Conservation (phyloP, 2,329 filamentous ascomycete genomes). For the Akanthomyces lecanii region DNA sequence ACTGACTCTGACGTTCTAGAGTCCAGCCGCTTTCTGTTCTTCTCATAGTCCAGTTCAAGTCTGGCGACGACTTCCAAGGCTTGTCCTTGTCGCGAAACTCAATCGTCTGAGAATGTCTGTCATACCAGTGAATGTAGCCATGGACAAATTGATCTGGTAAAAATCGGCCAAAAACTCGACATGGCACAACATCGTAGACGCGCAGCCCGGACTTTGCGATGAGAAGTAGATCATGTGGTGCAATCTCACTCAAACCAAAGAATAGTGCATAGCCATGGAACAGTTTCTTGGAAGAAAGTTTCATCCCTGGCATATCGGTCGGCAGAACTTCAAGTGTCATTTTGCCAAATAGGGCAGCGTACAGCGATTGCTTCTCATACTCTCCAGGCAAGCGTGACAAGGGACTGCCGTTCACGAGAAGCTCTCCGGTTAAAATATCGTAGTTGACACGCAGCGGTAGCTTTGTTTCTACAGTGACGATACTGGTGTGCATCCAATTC, state of each 20-base stretch:
- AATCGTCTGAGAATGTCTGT: not conserved
- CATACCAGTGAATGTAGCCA: constrained; percentile 11
- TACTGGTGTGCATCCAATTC: not conserved
- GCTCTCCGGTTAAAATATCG: constrained; percentile 4
- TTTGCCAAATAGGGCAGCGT: constrained; percentile 1
- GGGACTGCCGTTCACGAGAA: constrained; percentile 7
- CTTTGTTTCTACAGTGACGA: not conserved
- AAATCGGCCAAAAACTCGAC: not conserved
- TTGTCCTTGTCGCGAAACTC: not conserved
- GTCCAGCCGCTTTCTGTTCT: not conserved
- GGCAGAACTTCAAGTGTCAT: constrained; percentile 4
- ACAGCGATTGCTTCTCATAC: not conserved
- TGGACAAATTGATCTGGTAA: not conserved
- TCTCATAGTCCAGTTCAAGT: not conserved
- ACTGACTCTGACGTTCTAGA: not conserved
- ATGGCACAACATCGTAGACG: not conserved
- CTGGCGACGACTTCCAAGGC: not conserved
- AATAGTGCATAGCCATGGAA: not conserved
- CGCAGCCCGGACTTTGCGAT: not conserved
- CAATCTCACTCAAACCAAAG: not conserved
- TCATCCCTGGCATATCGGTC: constrained; percentile 3
- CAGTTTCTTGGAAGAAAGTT: not conserved
- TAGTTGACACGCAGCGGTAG: constrained; percentile 16
- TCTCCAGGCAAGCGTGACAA: not conserved
- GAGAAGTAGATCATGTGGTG: not conserved